Conservation (phyloP, 768 basidiomycete genomes). For the Mycena olivaceomarginata region DNA sequence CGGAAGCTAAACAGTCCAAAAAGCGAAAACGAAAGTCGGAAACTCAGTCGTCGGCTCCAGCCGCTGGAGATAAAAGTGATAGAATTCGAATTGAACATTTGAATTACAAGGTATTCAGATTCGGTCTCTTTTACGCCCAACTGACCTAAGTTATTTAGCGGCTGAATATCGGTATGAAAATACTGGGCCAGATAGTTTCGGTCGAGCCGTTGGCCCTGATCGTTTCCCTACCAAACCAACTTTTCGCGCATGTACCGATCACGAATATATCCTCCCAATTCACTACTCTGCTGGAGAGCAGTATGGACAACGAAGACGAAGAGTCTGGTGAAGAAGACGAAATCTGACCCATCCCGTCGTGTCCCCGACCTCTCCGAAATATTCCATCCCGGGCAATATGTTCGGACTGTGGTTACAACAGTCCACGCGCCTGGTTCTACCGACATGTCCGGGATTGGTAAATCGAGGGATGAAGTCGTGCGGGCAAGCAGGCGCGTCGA, state of each 20-base stretch:
- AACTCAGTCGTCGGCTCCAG: slow-evolving; percentile 52
- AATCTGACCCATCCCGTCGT: slow-evolving; percentile 57
- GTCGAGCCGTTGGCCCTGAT: slow-evolving; percentile 93
- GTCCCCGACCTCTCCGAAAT: slow-evolving; percentile 85
- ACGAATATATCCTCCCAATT: slow-evolving; percentile 92
- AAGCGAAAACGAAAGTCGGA: slow-evolving; percentile 71
- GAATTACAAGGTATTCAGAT: slow-evolving; percentile 87
- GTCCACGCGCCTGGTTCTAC: slow-evolving; percentile 82
- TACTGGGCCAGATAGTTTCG: slow-evolving; percentile 91
- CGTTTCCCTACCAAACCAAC: slow-evolving; percentile 96
- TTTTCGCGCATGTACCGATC: slow-evolving; percentile 95
- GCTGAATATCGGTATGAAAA: slow-evolving; percentile 87
- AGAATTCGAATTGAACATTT: slow-evolving; percentile 90
- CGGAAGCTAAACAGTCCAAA: slow-evolving; percentile 63
- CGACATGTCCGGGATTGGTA: slow-evolving; percentile 73
- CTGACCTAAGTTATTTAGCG: slow-evolving; percentile 68
- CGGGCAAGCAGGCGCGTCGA: slow-evolving; percentile 88
- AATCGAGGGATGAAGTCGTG: slow-evolving; percentile 79
- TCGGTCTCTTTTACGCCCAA: slow-evolving; percentile 22
- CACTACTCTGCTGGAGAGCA: slow-evolving; percentile 81
- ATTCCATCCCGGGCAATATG: slow-evolving; percentile 90
- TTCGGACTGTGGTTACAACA: slow-evolving; percentile 85
- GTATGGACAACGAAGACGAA: slow-evolving; percentile 69
- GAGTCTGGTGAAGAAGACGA: slow-evolving; percentile 71
- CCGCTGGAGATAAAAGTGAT: slow-evolving; percentile 68